Conservation (phyloP, 2,329 filamentous ascomycete genomes). For the Xylaria sp. region DNA sequence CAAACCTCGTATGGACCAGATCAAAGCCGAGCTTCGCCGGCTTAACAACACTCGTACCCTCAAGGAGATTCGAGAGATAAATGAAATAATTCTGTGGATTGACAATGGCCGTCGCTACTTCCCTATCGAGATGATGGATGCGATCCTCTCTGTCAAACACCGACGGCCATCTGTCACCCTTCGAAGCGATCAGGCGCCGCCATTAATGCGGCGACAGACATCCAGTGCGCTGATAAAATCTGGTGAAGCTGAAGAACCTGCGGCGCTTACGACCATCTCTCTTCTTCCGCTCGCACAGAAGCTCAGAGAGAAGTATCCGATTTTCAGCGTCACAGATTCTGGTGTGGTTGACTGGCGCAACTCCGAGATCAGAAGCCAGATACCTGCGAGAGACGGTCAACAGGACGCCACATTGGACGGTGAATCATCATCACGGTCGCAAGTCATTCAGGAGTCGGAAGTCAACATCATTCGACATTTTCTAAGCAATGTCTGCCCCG, state of each 20-base stretch:
- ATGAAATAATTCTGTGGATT: constrained; percentile 54
- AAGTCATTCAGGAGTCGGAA: constrained; percentile 48
- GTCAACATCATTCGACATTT: constrained; percentile 51
- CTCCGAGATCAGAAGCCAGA: constrained; percentile 44
- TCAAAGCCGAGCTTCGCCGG: constrained; percentile 49
- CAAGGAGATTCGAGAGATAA: constrained; percentile 53
- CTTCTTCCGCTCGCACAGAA: constrained; percentile 48
- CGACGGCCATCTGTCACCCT: constrained; percentile 23
- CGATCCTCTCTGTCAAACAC: constrained; percentile 47
- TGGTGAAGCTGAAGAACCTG: constrained; percentile 13
- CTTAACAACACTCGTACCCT: constrained; percentile 50
- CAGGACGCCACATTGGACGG: constrained; percentile 8
- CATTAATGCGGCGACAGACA: constrained; percentile 37
- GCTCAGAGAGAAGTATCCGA: constrained; percentile 47
- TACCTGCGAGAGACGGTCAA: constrained; percentile 41
- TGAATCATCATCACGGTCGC: constrained; percentile 25
- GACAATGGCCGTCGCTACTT: constrained; percentile 46
- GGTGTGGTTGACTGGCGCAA: constrained; percentile 48
- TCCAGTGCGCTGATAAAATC: constrained; percentile 14
- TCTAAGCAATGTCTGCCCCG: constrained; percentile 50
- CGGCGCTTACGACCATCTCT: constrained; percentile 44
- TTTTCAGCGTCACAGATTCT: constrained; percentile 47
- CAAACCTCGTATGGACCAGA: constrained; percentile 49
- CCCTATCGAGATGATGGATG: constrained; percentile 46
- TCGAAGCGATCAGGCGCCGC: constrained; percentile 5